These are phyloP conservation scores for Eucalyptus curtisii DNA, from an alignment of 345 rosid species.

Conservation along the genomic window DNA sequence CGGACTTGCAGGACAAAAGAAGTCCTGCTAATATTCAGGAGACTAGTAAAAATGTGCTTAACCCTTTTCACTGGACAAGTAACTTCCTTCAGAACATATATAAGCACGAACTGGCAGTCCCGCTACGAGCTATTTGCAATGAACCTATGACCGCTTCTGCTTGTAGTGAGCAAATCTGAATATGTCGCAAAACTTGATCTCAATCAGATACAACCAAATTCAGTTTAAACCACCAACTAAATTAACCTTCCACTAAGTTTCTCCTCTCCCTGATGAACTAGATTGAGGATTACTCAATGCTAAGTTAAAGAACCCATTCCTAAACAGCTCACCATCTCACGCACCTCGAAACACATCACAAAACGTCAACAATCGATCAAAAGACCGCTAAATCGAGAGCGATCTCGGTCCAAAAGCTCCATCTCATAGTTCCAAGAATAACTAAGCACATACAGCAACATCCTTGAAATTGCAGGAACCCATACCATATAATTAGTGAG, in stretches of 20 bases:
- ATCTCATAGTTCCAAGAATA: not conserved
- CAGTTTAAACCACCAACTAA: not conserved
- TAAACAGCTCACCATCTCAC: not conserved
- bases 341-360: not conserved
- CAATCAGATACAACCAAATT: not conserved
- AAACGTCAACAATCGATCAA: not conserved
- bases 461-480: not conserved
- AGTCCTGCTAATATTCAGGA: not conserved
- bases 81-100: not conserved
- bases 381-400: not conserved
- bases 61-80: not conserved
- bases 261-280: not conserved
- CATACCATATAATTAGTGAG: slow-evolving; percentile 77
- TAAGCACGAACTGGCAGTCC: not conserved
- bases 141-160: not conserved
- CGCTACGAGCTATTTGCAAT: not conserved
- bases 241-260: not conserved
- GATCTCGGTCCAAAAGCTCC: not conserved
- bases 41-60: not conserved
- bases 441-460: not conserved
- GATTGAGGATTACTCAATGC: not conserved
- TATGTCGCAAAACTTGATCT: not conserved
- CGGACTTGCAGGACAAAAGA: not conserved
- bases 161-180: not conserved
- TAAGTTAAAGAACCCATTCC: not conserved